Evolutionary conservation across 2,329 filamentous ascomycete genomes (phyloP).

Genomic region (Penicillium glabrum): DNA sequence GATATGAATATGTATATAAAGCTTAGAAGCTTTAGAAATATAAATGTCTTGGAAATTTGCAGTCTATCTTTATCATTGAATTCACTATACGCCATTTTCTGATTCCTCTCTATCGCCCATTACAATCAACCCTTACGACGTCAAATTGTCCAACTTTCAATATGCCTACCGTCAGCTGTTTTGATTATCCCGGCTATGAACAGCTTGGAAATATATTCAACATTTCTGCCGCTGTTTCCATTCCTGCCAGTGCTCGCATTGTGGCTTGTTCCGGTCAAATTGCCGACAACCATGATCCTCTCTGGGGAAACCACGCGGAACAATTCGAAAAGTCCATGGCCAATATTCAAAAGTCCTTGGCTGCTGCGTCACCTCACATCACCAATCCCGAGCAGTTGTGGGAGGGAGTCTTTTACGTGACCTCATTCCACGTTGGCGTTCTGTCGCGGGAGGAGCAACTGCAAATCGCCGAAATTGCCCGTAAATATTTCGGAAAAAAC

Average conservation of each 20-base stretch:
- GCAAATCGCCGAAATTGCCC: slow-evolving; percentile 8
- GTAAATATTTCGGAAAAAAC: slow-evolving; percentile 8
- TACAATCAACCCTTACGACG: too few relatives aligned
- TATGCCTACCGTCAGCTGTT: background rate
- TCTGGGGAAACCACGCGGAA: slow-evolving; percentile 8
- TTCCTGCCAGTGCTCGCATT: slow-evolving; percentile 4
- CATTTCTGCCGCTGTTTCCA: slow-evolving; percentile 3
- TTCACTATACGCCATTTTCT: too few relatives aligned
- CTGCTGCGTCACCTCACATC: slow-evolving; percentile 5
- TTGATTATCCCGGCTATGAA: slow-evolving; percentile 1
- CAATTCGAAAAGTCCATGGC: slow-evolving; percentile 10
- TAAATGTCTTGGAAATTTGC: too few relatives aligned
- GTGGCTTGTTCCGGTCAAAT: slow-evolving; percentile 9
- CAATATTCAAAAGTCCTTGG: slow-evolving; percentile 6
- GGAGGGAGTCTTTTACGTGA: slow-evolving; percentile 4
- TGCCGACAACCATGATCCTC: slow-evolving; percentile 7
- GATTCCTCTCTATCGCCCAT: too few relatives aligned
- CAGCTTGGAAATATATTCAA: slow-evolving; percentile 4
- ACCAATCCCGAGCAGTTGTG: slow-evolving; percentile 1
- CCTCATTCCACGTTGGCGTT: slow-evolving; percentile 4
- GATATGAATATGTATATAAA: too few relatives aligned
- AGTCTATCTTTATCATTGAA: too few relatives aligned
- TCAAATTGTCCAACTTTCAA: too few relatives aligned
- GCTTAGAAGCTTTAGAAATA: too few relatives aligned
- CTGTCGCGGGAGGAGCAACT: slow-evolving; percentile 7